Evolutionary conservation across 805 yeast genomes (phyloP), one percentile per base, ranked within the genome.

Genomic region (Wickerhamiella parazyma): DNA sequence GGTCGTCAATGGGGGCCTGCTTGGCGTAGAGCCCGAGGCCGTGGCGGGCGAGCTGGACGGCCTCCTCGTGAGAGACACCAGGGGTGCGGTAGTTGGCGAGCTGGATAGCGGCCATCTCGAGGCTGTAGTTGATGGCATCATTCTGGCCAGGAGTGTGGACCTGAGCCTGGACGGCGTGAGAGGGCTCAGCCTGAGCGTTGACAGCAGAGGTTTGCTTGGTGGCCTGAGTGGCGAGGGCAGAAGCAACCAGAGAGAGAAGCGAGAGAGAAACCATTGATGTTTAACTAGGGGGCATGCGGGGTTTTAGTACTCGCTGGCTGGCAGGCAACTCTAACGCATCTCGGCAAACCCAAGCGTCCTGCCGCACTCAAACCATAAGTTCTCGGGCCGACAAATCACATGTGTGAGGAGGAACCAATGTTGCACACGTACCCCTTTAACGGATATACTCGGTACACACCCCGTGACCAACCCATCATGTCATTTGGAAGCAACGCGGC

Each of bases 401-500:
- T n/a, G n/a, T n/a, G n/a, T n/a, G n/a, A n/a, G n/a, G n/a, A n/a
- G n/a, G n/a, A n/a, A n/a, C n/a, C n/a, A n/a, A n/a, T n/a, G n/a
- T n/a, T n/a, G n/a, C n/a, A n/a, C n/a, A n/a, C n/a, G n/a, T n/a
- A n/a, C n/a, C n/a, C n/a, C n/a, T n/a, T n/a, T n/a, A n/a, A n/a
- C n/a, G n/a, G n/a, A n/a, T n/a, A n/a, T n/a, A n/a, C n/a, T 21
- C 5, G 5, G 8, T 21, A 21, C 31, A 7, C 8, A 7, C 12
- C n/a, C 10, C 10, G 16, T 28, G 31, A 28, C 21, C 12, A 18
- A 36, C 17, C 7, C 39, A 18, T 16, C 33, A 59, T 60, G 64
- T 57, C 64, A 47, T 78, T 85, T 6, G 89, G 87, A 50, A 50
- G 69, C 41, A 72, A 69, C 57, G 91, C 94, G 42, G 83, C 87